phyloP scores from a whole-genome alignment of 768 basidiomycete genomes.

The Lactifluus volemus region DNA sequence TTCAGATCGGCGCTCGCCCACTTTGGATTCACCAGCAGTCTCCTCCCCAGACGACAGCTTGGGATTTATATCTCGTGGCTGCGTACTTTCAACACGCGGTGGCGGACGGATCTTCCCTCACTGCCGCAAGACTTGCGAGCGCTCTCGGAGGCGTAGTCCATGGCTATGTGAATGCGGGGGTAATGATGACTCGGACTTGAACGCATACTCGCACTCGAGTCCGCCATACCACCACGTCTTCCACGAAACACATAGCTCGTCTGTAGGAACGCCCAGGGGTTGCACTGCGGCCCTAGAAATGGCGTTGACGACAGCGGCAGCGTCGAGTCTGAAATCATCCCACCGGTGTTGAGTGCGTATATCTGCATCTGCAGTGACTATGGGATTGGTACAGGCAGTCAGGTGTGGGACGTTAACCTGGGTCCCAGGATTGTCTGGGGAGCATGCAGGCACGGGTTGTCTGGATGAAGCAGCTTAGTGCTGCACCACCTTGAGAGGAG shows the following conservation, averaged over 20 bases:
- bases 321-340: conserved; percentile 57
- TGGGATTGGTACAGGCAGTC: too few relatives aligned
- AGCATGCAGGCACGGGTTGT: too few relatives aligned
- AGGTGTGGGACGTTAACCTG: too few relatives aligned
- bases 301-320: conserved; percentile 72
- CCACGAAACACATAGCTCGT: conserved; percentile 15
- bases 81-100: conserved; percentile 74
- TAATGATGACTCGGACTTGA: conserved; percentile 66
- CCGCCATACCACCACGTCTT: conserved; percentile 23
- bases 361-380: conserved; percentile 71
- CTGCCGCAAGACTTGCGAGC: conserved; percentile 29
- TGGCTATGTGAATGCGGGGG: conserved; percentile 46
- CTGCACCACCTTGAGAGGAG: too few relatives aligned
- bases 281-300: conserved; percentile 53
- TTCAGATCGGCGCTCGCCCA: conserved; percentile 20
- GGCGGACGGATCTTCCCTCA: conserved; percentile 46
- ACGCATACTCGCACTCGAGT: conserved; percentile 50
- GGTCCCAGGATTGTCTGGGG: too few relatives aligned
- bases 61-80: conserved; percentile 73
- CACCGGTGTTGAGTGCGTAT: conserved; percentile 63
- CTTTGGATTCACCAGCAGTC: conserved; percentile 57
- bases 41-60: conserved; percentile 73
- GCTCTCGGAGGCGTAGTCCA: conserved; percentile 39
- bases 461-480: too few relatives aligned
- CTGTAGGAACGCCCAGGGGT: conserved; percentile 68